A percentile compares a stretch with the other conserved stretches of the same genome.
phyloP scores from a whole-genome alignment of 169 alveolate genomes.

The Plasmodium cynomolgi region DNA sequence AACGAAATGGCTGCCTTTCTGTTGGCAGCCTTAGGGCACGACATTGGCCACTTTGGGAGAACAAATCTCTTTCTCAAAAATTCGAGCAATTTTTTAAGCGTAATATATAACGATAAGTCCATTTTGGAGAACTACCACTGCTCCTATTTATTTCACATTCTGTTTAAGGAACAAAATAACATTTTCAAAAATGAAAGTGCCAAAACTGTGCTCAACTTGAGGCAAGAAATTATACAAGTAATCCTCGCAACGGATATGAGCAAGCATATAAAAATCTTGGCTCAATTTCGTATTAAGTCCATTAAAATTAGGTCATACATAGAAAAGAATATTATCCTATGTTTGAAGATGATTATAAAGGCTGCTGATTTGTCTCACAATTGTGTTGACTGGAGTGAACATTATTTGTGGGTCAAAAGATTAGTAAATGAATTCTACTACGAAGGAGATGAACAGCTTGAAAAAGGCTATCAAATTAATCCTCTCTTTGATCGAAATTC shows the following conservation, averaged over 20 bases:
- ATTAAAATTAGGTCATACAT: conserved; percentile 85
- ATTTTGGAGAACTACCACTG: conserved; percentile 95
- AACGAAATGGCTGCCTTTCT: conserved; percentile 82
- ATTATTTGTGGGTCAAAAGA: conserved; percentile 89
- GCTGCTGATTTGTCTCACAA: conserved; percentile 94
- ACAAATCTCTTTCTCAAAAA: conserved; percentile 88
- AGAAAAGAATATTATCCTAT: conserved; percentile 60
- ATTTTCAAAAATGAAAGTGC: conserved; percentile 72
- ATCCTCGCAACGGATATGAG: conserved; percentile 96
- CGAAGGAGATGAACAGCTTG: conserved; percentile 94
- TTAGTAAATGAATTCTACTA: conserved; percentile 90
- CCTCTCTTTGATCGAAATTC: conserved; percentile 95
- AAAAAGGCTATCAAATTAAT: conserved; percentile 91
- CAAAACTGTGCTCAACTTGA: conserved; percentile 47
- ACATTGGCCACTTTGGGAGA: conserved; percentile 94
- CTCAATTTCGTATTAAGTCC: conserved; percentile 86
- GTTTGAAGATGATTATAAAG: conserved; percentile 88
- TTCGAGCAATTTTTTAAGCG: conserved; percentile 86
- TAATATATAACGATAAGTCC: conserved; percentile 92
- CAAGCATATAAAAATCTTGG: conserved; percentile 91
- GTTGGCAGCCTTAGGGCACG: conserved; percentile 92
- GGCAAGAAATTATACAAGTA: conserved; percentile 91
- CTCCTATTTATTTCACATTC: conserved; percentile 86
- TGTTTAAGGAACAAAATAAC: conserved; percentile 78
- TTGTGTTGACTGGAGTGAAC: conserved; percentile 89